Evolutionary conservation across 2,329 filamentous ascomycete genomes (phyloP), one percentile per base, ranked within the genome.

Genomic region (Purpureocillium lavendulum): DNA sequence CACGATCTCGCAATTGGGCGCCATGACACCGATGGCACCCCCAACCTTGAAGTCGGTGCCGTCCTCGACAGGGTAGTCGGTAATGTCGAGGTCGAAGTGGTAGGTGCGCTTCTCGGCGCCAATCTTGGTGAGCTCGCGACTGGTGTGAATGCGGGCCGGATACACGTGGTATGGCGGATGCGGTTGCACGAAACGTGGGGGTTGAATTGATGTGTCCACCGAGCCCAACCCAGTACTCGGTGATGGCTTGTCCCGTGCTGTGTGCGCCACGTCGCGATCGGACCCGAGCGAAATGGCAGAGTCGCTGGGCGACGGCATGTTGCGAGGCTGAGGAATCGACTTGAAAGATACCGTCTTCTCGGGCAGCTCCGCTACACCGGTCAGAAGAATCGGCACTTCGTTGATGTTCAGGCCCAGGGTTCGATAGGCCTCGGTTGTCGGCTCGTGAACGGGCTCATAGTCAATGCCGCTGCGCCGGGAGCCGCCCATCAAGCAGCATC

Each of bases 41-140:
- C 92, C 92, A 14, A 98, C 92, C 57, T 90, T 89, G 72, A 97
- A 98, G 57, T 97, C 92, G 5, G 89, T 80, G 36, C 76, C 73
- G 39, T 85, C 84, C 64, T 94, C 87, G 15, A 79, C 75, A 0
- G 92, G 88, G 53, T 98, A 98, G 58, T 95, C 84, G 36, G 90
- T 96, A 36, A 98, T 84, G 54, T 98, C 92, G 33, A 98, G 78
- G 54, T 97, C 92, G 54, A 97, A 97, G 63, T 98, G 92, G 60
- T 90, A 95, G 0, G 92, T 98, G 44, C 90, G 77, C 76, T 98
- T 98, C 70, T 95, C 87, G 5, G 92, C 92, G 16, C 90, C 90
- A 17, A 77, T 71, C 57, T 79, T 84, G 11, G 92, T 98, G 57
- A 98, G 67, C 62, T 95, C 88, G 40, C 92, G 82, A 3, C 87